Evolutionary conservation across 495 filamentous ascomycete genomes (phyloP).

Genomic region (Xylaria castorea): DNA sequence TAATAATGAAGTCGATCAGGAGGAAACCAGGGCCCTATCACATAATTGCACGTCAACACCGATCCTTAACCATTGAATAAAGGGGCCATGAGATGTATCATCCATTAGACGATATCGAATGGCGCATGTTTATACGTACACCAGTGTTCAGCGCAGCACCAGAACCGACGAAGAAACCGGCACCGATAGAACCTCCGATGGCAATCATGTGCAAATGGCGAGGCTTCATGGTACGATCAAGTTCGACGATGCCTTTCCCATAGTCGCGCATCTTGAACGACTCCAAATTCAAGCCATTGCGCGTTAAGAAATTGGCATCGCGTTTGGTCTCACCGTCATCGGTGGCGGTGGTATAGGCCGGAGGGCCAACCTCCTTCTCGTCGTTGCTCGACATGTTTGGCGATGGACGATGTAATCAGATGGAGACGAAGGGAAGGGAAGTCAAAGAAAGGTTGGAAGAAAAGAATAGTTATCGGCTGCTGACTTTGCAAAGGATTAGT

Average conservation of each 20-base stretch:
- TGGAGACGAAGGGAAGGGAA: neutral
- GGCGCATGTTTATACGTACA: conserved; percentile 35
- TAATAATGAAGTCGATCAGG: conserved; percentile 61
- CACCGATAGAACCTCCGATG: conserved; percentile 75
- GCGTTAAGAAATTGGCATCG: conserved; percentile 53
- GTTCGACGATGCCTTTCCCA: conserved; percentile 46
- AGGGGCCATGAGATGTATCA: neutral
- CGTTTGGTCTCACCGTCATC: conserved; percentile 24
- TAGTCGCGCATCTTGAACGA: conserved; percentile 57
- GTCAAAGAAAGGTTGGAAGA: conserved; percentile 10
- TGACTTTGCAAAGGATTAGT: neutral
- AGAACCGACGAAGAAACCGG: conserved; percentile 65
- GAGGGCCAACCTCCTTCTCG: conserved; percentile 37
- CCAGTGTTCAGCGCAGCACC: conserved; percentile 53
- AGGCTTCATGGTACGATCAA: conserved; percentile 67
- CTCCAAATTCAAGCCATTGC: conserved; percentile 57
- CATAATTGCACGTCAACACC: conserved; percentile 9
- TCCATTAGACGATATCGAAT: neutral
- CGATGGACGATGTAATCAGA: conserved; percentile 7
- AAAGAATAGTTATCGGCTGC: conserved; percentile 10
- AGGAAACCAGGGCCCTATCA: conserved; percentile 55
- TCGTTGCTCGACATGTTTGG: conserved; percentile 33
- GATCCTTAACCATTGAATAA: neutral
- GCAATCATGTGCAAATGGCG: conserved; percentile 80
- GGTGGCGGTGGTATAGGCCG: conserved; percentile 30